Evolutionary conservation across 169 alveolate species (phyloP), one percentile per base, ranked within the genome.

Genomic region (Eimeria sp.): DNA sequence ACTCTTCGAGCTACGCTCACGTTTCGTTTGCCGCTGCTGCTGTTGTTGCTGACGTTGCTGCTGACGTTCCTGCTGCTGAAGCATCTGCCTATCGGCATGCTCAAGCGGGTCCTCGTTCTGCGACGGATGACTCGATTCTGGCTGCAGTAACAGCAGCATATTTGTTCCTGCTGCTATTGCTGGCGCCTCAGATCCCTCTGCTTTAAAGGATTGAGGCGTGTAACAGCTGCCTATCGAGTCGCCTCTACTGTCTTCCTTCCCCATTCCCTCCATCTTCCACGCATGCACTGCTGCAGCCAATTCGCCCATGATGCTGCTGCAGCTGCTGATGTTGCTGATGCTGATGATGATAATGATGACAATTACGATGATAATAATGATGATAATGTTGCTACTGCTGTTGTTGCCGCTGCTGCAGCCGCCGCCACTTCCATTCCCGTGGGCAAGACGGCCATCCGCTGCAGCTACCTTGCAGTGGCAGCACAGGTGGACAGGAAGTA

Each of bases 1-100:
- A 13, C 49, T 78, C 57, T 67, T 43, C 25, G 30, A 5, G 22
- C 18, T 20, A 25, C 40, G 65, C 16, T 65, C 30, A 13, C 49
- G 67, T n/a, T 45, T 45, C 43, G 40, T 5, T 43, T 78, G 89
- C 70, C 1, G 65, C 40, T 47, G 45, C 70, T 73, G 83, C 83
- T 73, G 83, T 25, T 73, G 57, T 57, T 73, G 22, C 83, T 73
- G 83, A 7, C 34, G 83, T 27, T 73, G 83, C 57, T 73, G 83
- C 16, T 73, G 49, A 20, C 40, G 83, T 20, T 73, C 57, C 83
- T 73, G 57, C 57, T 40, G 83, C 54, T 73, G 57, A 14, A 18
- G 57, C 27, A 5, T 10, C 49, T 34, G 80, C 47, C 18, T 9
- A 1, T 34, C 47, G 27, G 47, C 80, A 9, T 73, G 51, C 83